phyloP scores from a whole-genome alignment of 495 filamentous ascomycete species.

The Neurospora sp. region DNA sequence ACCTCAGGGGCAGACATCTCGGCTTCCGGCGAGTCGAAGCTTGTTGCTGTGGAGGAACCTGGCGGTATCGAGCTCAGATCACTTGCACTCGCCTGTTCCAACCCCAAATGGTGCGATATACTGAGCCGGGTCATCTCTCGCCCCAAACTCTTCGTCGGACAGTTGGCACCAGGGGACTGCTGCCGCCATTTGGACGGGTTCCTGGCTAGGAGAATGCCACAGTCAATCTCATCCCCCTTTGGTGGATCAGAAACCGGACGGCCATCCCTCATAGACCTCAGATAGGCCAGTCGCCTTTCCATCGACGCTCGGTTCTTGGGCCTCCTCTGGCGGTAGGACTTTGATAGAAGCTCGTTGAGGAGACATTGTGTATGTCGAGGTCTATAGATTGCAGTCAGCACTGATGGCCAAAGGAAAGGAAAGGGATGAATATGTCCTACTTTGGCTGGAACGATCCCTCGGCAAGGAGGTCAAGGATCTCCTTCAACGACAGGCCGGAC shows the following conservation, averaged over 20 bases:
- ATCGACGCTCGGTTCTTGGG: constrained; percentile 7
- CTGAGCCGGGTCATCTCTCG: not conserved
- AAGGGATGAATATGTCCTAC: not conserved
- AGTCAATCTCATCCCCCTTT: constrained; percentile 1
- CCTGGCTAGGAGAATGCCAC: constrained; percentile 1
- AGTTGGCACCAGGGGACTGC: not conserved
- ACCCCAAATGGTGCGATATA: not conserved
- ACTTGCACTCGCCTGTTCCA: not conserved
- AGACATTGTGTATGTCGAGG: constrained; percentile 11
- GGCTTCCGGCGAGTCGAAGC: not conserved
- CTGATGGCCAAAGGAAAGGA: not conserved
- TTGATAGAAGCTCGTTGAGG: constrained; percentile 10
- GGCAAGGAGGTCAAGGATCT: constrained; percentile 7
- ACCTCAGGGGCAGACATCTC: not conserved
- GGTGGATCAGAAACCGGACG: not conserved
- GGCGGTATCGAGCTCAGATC: not conserved
- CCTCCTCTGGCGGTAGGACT: constrained; percentile 12
- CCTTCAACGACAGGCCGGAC: constrained; percentile 8
- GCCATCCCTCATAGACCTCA: not conserved
- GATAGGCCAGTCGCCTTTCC: not conserved
- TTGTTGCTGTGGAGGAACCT: not conserved
- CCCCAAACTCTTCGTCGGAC: not conserved
- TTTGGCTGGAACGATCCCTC: constrained; percentile 10
- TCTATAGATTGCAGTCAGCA: not conserved
- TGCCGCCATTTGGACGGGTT: not conserved